Base-by-base conservation (phyloP, 2,329 filamentous ascomycete species). In the Ophiostoma sp. region DNA sequence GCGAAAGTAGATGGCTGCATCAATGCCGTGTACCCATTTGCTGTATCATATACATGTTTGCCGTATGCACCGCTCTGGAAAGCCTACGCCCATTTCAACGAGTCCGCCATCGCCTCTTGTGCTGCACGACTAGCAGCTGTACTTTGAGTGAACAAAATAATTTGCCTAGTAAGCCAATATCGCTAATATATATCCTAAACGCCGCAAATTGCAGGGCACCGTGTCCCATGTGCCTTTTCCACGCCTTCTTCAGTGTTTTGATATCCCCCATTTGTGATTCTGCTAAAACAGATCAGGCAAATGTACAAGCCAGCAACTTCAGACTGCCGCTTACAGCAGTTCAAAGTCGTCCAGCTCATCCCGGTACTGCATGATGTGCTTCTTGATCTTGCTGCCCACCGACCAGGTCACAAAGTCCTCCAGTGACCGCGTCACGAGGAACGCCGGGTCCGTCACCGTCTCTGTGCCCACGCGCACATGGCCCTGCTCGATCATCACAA, bases 391-490 rank as follows among this genome's bases (percentile, higher is more conserved):
- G 79, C 92, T 96, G 70, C 92, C 92, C 75, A 96, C 91, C 9
- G 94, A 89, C 94, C 94, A 98, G 0, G 94, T 97, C 18, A 98
- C 90, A 77, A 96, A 97, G 79, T 98, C 94, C 80, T 98, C 94
- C 85, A 96, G 92, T 70, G 87, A 91, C 72, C 93, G 84, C 49
- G 92, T 95, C 7, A 98, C 92, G 67, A 97, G 79, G 75, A 93
- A 97, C 0, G 93, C 93, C 41, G 93, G 88, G 76, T 98, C 94
- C 2, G 91, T 96, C 40, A 97, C 85, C 1, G 93, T 90, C 76
- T 97, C 92, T 0, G 92, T 93, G 12, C 94, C 94, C 1, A 97
- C 92, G 64, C 94, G 84, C 3, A 98, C 93, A 77, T 97, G 93
- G 6, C 94, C 94, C 76, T 97, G 92, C 81, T 98, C 94, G 69